These are phyloP conservation scores for Coprinellus aureogranulatus DNA, from an alignment of 768 basidiomycete genomes.

Conservation along the genomic window DNA sequence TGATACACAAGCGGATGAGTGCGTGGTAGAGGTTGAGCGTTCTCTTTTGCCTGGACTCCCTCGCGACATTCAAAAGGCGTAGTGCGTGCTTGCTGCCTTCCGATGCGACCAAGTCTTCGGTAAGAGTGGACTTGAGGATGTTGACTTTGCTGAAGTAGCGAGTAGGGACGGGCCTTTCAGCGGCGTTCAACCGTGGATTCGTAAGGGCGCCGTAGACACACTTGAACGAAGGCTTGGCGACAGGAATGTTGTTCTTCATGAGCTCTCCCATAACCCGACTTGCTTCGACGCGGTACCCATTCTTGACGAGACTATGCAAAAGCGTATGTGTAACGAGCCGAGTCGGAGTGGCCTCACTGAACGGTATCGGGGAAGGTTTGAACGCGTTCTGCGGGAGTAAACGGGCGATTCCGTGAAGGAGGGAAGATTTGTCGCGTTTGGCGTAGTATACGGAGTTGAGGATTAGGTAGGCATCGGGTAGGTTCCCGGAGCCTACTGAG, in stretches of 20 bases:
- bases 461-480: conserved; percentile 53
- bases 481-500: conserved; percentile 38
- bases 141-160: conserved; percentile 10
- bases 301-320: conserved; percentile 61
- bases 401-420: conserved; percentile 8
- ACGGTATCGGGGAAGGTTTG: conserved; percentile 24
- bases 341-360: conserved; percentile 51
- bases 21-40: conserved; percentile 60
- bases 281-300: conserved; percentile 47
- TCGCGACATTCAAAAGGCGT: conserved; percentile 49
- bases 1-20: conserved; percentile 60
- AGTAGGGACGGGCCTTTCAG: conserved; percentile 15
- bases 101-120: conserved; percentile 39
- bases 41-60: conserved; percentile 52
- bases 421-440: conserved; percentile 1
- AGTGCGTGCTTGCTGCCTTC: conserved; percentile 42
- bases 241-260: conserved; percentile 50
- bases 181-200: conserved; percentile 15
- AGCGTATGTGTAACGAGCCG: conserved; percentile 63
- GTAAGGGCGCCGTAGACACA: conserved; percentile 34
- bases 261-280: conserved; percentile 47
- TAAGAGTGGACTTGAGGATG: conserved; percentile 23
- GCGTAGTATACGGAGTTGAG: conserved; percentile 57
- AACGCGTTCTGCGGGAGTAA: conserved; percentile 6
- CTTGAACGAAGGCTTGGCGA: conserved; percentile 52